Percentiles rank a stretch among this genome's conserved stretches.
phyloP scores from a whole-genome alignment of 2,329 filamentous ascomycete genomes.

The Cercospora sp. region DNA sequence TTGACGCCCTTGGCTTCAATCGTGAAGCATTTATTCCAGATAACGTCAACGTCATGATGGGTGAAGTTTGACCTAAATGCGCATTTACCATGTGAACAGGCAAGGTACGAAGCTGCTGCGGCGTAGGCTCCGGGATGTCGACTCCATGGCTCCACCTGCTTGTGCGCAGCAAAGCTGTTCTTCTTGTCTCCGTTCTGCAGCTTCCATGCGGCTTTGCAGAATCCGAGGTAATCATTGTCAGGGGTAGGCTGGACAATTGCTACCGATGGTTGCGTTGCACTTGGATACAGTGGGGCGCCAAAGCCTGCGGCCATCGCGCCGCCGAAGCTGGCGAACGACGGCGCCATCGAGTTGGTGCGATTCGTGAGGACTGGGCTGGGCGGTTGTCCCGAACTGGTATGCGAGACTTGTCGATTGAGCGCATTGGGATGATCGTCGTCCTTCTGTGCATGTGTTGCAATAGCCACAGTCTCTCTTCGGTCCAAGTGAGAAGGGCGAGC shows the following conservation, averaged over 20 bases:
- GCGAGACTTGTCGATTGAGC: constrained; percentile 2
- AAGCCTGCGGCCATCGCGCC: constrained; percentile 12
- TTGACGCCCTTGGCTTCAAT: constrained; percentile 40
- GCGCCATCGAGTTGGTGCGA: constrained; percentile 22
- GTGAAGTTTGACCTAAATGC: constrained; percentile 47
- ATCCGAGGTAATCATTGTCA: constrained; percentile 40
- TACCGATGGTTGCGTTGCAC: constrained; percentile 18
- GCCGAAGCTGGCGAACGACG: constrained; percentile 12
- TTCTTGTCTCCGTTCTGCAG: constrained; percentile 39
- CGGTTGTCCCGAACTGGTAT: constrained; percentile 16
- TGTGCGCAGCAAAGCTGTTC: constrained; percentile 35
- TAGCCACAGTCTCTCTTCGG: constrained; percentile 25
- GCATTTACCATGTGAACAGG: constrained; percentile 47
- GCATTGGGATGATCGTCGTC: neutral
- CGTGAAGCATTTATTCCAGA: constrained; percentile 34
- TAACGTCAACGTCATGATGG: constrained; percentile 30
- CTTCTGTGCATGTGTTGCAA: constrained; percentile 19
- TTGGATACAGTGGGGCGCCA: neutral
- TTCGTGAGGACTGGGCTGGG: constrained; percentile 23
- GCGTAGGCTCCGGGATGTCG: constrained; percentile 29
- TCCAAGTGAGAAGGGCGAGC: constrained; percentile 17
- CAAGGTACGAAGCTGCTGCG: constrained; percentile 35
- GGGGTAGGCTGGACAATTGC: constrained; percentile 33
- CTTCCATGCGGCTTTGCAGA: constrained; percentile 51
- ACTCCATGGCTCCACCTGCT: constrained; percentile 30